Conservation (phyloP, 495 filamentous ascomycete genomes). For the Podospora pseudocomata region DNA sequence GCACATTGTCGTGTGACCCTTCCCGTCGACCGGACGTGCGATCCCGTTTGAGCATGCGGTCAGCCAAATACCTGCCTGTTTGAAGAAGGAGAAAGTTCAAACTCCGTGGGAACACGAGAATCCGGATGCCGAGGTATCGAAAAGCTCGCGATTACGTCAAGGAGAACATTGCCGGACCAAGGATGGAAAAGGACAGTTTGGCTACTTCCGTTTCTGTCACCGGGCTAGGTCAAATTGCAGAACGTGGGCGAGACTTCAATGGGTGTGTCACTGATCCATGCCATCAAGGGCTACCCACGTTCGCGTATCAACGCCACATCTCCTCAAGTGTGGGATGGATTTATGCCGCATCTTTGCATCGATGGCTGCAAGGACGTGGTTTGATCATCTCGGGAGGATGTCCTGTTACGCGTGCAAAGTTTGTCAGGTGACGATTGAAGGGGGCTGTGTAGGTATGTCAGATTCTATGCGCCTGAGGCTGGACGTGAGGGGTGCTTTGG, state of each 20-base stretch:
- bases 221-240: background rate
- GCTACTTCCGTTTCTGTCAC: background rate
- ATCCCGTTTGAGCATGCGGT: background rate
- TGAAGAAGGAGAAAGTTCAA: no score
- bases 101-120: background rate
- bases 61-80: background rate
- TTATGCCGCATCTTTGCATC: background rate
- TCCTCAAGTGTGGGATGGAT: background rate
- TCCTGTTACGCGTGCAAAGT: background rate
- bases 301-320: background rate
- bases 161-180: background rate
- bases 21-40: background rate
- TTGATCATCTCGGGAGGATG: background rate
- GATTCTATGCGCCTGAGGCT: no score
- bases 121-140: background rate
- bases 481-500: no score
- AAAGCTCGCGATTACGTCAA: no score
- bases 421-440: background rate
- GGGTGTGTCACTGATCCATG: background rate
- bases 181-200: background rate
- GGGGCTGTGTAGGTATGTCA: background rate
- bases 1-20: background rate
- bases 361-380: background rate
- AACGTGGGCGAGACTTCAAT: background rate
- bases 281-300: background rate